Percentiles rank a stretch among this genome's conserved stretches.
phyloP scores from a whole-genome alignment of 140 eudicot genomes.

The Erigeron philadelphicus region DNA sequence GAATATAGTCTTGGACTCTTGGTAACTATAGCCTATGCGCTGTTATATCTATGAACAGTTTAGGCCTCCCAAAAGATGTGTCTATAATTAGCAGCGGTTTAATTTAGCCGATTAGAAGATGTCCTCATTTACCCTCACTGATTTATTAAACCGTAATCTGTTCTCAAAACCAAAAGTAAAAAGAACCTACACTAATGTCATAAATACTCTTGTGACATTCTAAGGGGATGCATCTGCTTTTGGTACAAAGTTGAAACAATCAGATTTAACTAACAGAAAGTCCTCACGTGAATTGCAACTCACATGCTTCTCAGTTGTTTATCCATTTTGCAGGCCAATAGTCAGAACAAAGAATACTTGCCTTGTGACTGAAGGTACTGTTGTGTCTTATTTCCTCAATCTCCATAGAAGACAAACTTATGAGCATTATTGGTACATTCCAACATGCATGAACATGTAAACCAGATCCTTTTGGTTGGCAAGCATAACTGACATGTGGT shows the following conservation, averaged over 20 bases:
- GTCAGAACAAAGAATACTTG: slow-evolving; percentile 7
- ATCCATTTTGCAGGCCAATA: neutral
- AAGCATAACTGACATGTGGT: slow-evolving; percentile 22
- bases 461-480: slow-evolving; percentile 27
- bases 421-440: neutral
- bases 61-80: too few species aligned
- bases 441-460: slow-evolving; percentile 26
- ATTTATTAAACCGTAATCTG: too few species aligned
- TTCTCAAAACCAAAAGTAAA: neutral
- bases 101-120: too few species aligned
- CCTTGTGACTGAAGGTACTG: neutral
- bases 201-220: neutral
- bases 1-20: too few species aligned
- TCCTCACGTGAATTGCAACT: neutral
- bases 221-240: neutral
- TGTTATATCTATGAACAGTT: too few species aligned
- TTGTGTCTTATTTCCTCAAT: neutral
- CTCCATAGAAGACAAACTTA: slow-evolving; percentile 17
- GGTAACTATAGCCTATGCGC: too few species aligned
- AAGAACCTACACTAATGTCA: neutral
- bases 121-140: too few species aligned
- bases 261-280: neutral
- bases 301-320: neutral
- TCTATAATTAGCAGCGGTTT: too few species aligned
- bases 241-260: neutral